Base-by-base conservation (phyloP, 371 early-diverging fungal species). In the Nematocida sp. region DNA sequence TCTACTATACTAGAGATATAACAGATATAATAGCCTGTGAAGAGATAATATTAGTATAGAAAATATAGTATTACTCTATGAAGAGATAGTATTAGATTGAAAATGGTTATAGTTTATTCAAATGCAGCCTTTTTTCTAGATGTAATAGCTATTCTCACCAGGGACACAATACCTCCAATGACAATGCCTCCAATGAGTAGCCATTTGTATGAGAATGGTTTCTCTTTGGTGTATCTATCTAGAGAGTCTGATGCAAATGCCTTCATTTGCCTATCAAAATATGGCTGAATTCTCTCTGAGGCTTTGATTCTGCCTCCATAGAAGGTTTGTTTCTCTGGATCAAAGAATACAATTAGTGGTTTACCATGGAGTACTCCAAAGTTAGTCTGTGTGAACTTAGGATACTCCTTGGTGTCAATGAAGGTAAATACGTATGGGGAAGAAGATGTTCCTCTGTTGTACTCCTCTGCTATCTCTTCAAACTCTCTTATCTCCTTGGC, bases 331-430 rank as follows among this genome's bases (percentile, higher is more conserved):
- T 46, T 58, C 37, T 66, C 41, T 46, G 85, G 83, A 51, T 84
- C 79, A 76, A 78, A 84, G 48, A 84, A 77, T 1, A 79, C 75
- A 25, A 84, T 40, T 34, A 70, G 31, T n/a, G 83, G 83, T 2
- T 38, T 46, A 11, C 15, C 29, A 4, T 47, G 41, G 0, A 83
- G 32, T 0, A 46, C 48, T 11, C 78, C 78, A 34, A 84, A 67
- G 23, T 83, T 65, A 9, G 62, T 45, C 46, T 80, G 70, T 21
- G 79, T 70, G 63, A 84, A 84, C 37, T 78, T 53, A 9, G 81
- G 79, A 62, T 79, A 84, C 31, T 79, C 78, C 37, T 51, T 75
- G 11, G 66, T 77, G 57, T 84, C 79, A 23, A 84, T 41, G 49
- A 75, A 55, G 1, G 74, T 78, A 78, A 82, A 83, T 11, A 84